Evolutionary conservation across 2,329 filamentous ascomycete genomes (phyloP), one percentile per base, ranked within the genome.

Genomic region (Penicillium sp.): DNA sequence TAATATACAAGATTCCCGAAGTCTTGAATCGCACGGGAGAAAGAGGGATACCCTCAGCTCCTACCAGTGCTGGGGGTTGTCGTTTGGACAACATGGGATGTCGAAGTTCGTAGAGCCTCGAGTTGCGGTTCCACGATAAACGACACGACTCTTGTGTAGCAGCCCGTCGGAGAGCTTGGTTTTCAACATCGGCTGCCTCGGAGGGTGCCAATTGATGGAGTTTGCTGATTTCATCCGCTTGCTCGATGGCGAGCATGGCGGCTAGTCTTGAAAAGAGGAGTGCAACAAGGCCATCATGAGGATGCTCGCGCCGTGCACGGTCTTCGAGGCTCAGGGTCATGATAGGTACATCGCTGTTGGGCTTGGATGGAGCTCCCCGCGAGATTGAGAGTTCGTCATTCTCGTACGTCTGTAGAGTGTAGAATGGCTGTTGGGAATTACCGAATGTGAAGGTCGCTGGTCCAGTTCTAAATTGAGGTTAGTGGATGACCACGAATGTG

Each of bases 231-330:
- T 76, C 73, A 13, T 70, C 69, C 13, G 78, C 76, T 54, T 81
- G 75, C 41, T 82, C 79, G 33, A 81, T 77, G 7, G 80, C 80
- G 19, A 81, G 70, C 67, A 82, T 78, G 47, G 78, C 79, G 14
- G 80, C 80, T 18, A 82, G 67, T 50, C 78, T 77, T n/a, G 80
- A 79, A 61, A 81, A 81, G 44, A 82, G 72, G 27, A 75, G 71
- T 0, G 78, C 73, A 1, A 81, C 71, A 10, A 81, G 73, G 4
- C 77, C 78, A 56, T 80, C 78, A 37, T 77, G 70, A 31, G 77
- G 73, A 37, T 73, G 69, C 13, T 74, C 70, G 16, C 76, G 74
- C 16, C 78, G 74, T 24, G 65, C 60, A 16, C 71, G 66, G 2
- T 75, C 69, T 56, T 79, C 76, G 18, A 81, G 70, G 19, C 70